Evolutionary conservation across 257 asterid genomes (phyloP), one percentile per base, ranked within the genome.

Genomic region (Ballota nigra): DNA sequence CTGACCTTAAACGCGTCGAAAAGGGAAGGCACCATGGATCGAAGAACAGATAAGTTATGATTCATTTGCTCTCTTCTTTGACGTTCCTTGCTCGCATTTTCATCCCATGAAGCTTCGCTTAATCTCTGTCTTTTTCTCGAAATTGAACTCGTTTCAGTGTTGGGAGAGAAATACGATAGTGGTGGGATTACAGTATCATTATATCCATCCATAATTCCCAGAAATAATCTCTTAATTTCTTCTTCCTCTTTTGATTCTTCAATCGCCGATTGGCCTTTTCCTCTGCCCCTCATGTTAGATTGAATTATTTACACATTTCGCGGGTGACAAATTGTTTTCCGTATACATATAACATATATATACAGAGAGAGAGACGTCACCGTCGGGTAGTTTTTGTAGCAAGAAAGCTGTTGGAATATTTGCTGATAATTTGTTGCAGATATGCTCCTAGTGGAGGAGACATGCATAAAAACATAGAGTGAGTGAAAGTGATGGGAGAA

Each of bases 131-230:
- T 79, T 49, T 72, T 82, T 22, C 47, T 68, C 0, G 72, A 51
- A 29, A 36, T 69, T 2, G 78, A 57, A 22, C 57, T 75, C 52
- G 10, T 70, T 4, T 75, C 84, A 15, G 3, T 28, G 8, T 4
- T 71, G 43, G 70, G 59, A 28, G 81, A 75, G 56, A 80, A 76
- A 53, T 80, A 80, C 0, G 89, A 80, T 8, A 85, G 52, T 33
- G 88, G 83, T 3, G 89, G 87, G 41, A 84, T 84, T 19, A 73
- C 79, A 10, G 83, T 31, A 66, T 84, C 92, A 6, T 73, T 77
- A 47, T 84, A 86, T 5, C 83, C 89, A 41, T 80, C 88, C 95
- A 86, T 87, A 1, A 87, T 78, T 63, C 82, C 84, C 78, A 82
- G 59, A 59, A 86, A 68, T 74, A 89, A 59, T 60, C 53, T 65